Percentiles rank a stretch among this genome's conserved stretches.
phyloP scores from a whole-genome alignment of 2,329 filamentous ascomycete species.

The Periconia macrospinosa region DNA sequence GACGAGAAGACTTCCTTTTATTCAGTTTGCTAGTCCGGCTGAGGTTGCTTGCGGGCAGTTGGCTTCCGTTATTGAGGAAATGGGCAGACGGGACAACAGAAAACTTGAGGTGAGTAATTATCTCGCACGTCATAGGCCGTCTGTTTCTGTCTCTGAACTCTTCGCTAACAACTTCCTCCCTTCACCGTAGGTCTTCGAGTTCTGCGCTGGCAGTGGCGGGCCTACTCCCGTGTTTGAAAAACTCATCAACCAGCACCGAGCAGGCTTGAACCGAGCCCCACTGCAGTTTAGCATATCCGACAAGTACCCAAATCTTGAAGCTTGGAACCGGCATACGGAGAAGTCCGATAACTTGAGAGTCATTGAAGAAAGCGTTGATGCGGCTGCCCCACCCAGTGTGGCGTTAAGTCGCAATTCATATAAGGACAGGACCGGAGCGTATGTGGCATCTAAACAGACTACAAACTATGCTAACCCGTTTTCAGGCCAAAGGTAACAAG shows the following conservation, averaged over 20 bases:
- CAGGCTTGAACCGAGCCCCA: slow-evolving; percentile 13
- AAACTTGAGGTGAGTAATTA: slow-evolving; percentile 52
- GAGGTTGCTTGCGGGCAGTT: slow-evolving; percentile 1
- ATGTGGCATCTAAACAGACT: background rate
- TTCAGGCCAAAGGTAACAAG: background rate
- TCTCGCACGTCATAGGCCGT: too few species aligned
- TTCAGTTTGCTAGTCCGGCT: slow-evolving; percentile 6
- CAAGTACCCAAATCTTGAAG: slow-evolving; percentile 42
- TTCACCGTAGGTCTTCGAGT: slow-evolving; percentile 63
- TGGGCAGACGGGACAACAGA: slow-evolving; percentile 16
- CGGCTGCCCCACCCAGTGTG: slow-evolving; percentile 56
- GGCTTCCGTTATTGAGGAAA: slow-evolving; percentile 8
- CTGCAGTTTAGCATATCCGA: slow-evolving; percentile 47
- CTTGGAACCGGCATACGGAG: slow-evolving; percentile 22
- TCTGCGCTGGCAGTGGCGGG: slow-evolving; percentile 74
- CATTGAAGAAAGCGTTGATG: slow-evolving; percentile 65
- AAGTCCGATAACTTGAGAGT: slow-evolving; percentile 57
- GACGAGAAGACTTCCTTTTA: slow-evolving; percentile 58
- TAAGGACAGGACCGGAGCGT: background rate
- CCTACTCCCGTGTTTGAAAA: slow-evolving; percentile 59
- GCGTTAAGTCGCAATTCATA: slow-evolving; percentile 21
- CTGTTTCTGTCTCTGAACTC: too few species aligned
- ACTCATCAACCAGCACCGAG: slow-evolving; percentile 30
- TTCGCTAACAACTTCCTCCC: too few species aligned
- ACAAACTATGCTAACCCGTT: background rate